phyloP scores from a whole-genome alignment of 306 rosid genomes.

The Pterocarpus macrocarpus region DNA sequence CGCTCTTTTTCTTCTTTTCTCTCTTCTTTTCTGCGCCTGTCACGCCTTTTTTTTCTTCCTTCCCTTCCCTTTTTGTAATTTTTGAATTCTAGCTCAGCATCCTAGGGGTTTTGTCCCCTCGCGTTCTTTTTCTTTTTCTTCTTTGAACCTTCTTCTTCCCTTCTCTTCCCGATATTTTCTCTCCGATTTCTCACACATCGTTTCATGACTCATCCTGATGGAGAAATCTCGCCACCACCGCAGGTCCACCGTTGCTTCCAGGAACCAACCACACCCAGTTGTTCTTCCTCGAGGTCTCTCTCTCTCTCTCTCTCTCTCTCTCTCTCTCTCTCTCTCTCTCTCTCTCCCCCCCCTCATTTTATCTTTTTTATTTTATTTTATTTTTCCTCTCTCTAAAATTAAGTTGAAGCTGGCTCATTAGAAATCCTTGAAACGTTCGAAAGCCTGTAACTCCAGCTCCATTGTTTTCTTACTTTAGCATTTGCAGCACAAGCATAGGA shows the following conservation, averaged over 20 bases:
- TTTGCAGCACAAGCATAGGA: neutral
- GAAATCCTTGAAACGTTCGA: neutral
- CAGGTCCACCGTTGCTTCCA: constrained; percentile 55
- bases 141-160: neutral
- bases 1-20: neutral
- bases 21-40: neutral
- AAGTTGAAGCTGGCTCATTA: constrained; percentile 14
- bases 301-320: neutral
- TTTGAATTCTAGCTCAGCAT: constrained; percentile 34
- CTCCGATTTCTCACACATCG: neutral
- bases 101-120: constrained; percentile 47
- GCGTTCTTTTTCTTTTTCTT: neutral
- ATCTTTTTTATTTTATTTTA: neutral
- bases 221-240: constrained; percentile 60
- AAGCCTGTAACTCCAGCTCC: neutral
- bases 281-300: constrained; percentile 59
- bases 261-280: constrained; percentile 46
- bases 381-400: neutral
- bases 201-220: constrained; percentile 63
- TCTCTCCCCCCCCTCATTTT: neutral
- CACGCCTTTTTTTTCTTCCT: constrained; percentile 18
- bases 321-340: constrained; percentile 49
- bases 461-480: constrained; percentile 1
- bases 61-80: neutral
- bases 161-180: neutral